Conservation (phyloP, 2,329 filamentous ascomycete species). For the Macrophomina phaseolina region DNA sequence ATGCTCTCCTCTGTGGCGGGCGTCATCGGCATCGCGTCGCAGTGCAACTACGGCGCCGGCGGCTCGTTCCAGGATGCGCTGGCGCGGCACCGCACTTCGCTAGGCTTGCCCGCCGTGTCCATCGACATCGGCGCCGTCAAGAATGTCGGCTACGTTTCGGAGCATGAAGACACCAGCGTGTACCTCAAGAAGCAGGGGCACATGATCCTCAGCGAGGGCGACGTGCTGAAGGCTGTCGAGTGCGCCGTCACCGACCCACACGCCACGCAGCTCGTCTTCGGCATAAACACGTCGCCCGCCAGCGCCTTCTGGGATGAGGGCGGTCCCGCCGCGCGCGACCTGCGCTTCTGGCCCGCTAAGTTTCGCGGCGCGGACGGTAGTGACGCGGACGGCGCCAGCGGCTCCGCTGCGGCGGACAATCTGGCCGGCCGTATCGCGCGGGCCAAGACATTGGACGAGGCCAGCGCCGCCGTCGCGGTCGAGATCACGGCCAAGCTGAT, state of each 20-base stretch:
- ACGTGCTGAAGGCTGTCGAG: slow-evolving; percentile 24
- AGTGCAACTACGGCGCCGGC: slow-evolving; percentile 36
- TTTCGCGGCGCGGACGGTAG: slow-evolving; percentile 1
- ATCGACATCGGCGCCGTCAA: slow-evolving; percentile 35
- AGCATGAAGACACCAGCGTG: background rate
- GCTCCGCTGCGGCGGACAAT: background rate
- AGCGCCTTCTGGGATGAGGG: slow-evolving; percentile 7
- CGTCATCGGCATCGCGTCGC: slow-evolving; percentile 30
- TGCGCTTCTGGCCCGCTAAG: slow-evolving; percentile 25
- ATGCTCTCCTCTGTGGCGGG: slow-evolving; percentile 32
- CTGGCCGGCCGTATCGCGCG: slow-evolving; percentile 15
- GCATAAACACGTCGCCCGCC: slow-evolving; percentile 16
- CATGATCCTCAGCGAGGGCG: slow-evolving; percentile 14
- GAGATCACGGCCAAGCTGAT: background rate
- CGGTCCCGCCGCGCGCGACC: slow-evolving; percentile 12
- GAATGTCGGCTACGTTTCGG: slow-evolving; percentile 32
- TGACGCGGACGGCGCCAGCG: background rate
- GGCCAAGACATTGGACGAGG: slow-evolving; percentile 21
- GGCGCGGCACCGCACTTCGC: slow-evolving; percentile 32
- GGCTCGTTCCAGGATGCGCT: slow-evolving; percentile 40
- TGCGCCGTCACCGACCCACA: slow-evolving; percentile 19
- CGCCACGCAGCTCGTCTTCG: slow-evolving; percentile 18
- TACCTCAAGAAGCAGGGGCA: background rate
- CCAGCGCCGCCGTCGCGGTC: slow-evolving; percentile 23
- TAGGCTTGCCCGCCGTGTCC: slow-evolving; percentile 28